Percentiles rank a stretch among this genome's conserved stretches.
Conservation (phyloP, 495 filamentous ascomycete genomes). For the Peziza echinospora region DNA sequence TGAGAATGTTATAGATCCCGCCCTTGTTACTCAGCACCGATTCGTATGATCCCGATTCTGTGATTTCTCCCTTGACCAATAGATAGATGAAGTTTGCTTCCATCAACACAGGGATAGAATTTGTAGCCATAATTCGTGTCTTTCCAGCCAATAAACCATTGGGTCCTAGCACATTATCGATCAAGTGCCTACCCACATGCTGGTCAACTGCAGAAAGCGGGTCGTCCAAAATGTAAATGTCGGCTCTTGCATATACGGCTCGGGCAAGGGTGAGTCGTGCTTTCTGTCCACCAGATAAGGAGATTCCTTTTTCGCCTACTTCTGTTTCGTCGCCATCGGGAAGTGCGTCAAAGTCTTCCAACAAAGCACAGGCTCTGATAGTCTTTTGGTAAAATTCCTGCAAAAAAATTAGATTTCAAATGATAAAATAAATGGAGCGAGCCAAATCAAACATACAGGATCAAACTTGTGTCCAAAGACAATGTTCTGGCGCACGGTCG, state of each 20-base stretch:
- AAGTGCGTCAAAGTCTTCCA: constrained; percentile 76
- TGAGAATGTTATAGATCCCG: constrained; percentile 61
- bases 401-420: too few species aligned
- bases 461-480: constrained; percentile 93
- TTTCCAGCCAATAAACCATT: constrained; percentile 67
- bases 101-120: constrained; percentile 77
- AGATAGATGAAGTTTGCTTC: constrained; percentile 73
- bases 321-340: constrained; percentile 94
- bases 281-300: constrained; percentile 90
- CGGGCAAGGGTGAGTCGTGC: constrained; percentile 84
- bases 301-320: constrained; percentile 93
- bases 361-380: constrained; percentile 75
- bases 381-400: constrained; percentile 79
- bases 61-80: constrained; percentile 58
- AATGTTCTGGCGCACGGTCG: constrained; percentile 89
- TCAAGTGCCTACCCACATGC: constrained; percentile 86
- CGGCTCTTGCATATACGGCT: constrained; percentile 92
- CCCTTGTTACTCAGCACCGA: constrained; percentile 88
- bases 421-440: too few species aligned
- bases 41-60: constrained; percentile 73
- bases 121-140: constrained; percentile 85
- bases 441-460: constrained; percentile 31
- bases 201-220: constrained; percentile 90
- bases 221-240: constrained; percentile 90
- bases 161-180: constrained; percentile 73